Evolutionary conservation across 768 basidiomycete genomes (phyloP), one percentile per base, ranked within the genome.

Genomic region (Cyclocybe aegerita): DNA sequence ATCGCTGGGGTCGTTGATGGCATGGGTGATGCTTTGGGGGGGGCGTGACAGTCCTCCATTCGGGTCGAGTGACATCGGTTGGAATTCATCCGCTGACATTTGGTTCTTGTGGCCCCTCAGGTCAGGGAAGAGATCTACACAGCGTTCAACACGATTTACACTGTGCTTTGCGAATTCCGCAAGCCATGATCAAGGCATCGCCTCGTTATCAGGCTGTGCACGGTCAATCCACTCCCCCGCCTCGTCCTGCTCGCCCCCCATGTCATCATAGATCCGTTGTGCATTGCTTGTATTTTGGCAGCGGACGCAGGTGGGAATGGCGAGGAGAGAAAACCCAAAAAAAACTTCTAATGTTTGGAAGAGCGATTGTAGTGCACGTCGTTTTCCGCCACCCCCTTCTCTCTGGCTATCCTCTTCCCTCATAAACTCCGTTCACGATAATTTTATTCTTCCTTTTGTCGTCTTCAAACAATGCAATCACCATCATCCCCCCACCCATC

Each of bases 61-160:
- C 64, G 60, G 61, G 61, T 65, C 60, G 65, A 68, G 67, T 71
- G 70, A 67, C 67, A 55, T 48, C 57, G 65, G 78, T 65, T 79
- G 75, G 71, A 78, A 72, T 57, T 63, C 60, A 62, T 72, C 69
- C 70, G 73, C 77, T 80, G 68, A 85, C 73, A 60, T 66, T 61
- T 43, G 55, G 67, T 67, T 69, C 67, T 59, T 65, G 65, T 55
- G 63, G 65, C 52, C 63, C 57, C 57, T 64, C 69, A 96, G 93
- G 89, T 98, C 72, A 82, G 97, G 72, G 95, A 98, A 75, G 96
- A 99, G 80, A 98, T 98, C 58, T 98, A 99, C 68, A 93, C 93
- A 33, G 97, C 97, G 17, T 99, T 99, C 86, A 98, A 98, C 75
- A 93, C 93, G 52, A 99, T 99, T 51, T 99, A 99, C 71, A 96